Conservation (phyloP, 129 eudicot species). For the Flaveria trinervia region DNA sequence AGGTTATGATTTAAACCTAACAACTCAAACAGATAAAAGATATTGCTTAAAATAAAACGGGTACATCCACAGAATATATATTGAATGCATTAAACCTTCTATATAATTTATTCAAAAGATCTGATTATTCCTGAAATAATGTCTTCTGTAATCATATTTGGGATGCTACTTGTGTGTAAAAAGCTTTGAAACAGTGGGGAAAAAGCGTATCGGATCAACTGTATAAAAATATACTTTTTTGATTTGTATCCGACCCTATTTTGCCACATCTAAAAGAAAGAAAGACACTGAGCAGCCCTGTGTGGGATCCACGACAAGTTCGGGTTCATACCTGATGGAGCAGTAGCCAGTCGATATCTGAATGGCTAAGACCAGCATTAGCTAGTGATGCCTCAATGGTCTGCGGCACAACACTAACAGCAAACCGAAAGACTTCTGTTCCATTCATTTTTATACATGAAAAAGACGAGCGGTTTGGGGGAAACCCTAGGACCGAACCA, state of each 20-base stretch:
- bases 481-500: conserved; percentile 60
- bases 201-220: too few relatives aligned
- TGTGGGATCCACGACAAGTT: not conserved
- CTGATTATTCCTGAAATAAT: too few relatives aligned
- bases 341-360: conserved; percentile 83
- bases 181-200: not conserved
- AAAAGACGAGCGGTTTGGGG: conserved; percentile 54
- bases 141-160: not conserved
- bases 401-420: conserved; percentile 81
- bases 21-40: too few relatives aligned
- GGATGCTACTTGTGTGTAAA: not conserved
- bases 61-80: too few relatives aligned
- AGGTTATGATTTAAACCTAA: not conserved
- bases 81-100: too few relatives aligned
- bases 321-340: conserved; percentile 76
- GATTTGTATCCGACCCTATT: not conserved
- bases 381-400: conserved; percentile 69
- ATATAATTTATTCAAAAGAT: too few relatives aligned
- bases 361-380: conserved; percentile 71
- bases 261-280: not conserved
- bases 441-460: conserved; percentile 89
- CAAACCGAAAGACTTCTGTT: conserved; percentile 80
- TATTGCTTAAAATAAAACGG: too few relatives aligned
- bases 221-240: not conserved
- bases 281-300: not conserved